Evolutionary conservation across 495 filamentous ascomycete genomes (phyloP).

Genomic region (Penicillium pulvis): DNA sequence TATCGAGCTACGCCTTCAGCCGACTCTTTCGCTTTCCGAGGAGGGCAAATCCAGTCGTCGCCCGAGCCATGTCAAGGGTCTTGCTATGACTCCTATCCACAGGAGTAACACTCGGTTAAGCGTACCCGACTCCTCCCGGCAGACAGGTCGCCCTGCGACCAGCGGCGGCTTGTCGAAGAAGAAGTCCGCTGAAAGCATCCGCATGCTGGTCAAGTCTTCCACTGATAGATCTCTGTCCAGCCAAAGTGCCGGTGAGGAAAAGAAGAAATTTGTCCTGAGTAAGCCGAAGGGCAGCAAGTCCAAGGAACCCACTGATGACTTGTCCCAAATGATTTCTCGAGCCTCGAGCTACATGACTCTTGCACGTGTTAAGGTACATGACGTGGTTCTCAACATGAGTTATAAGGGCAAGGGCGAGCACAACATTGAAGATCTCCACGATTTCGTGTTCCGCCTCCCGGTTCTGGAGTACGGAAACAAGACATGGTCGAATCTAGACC

Average conservation of each 20-base stretch:
- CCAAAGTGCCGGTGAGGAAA: conserved; percentile 57
- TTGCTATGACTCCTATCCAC: conserved; percentile 42
- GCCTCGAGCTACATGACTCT: conserved; percentile 98
- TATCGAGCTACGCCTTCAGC: conserved; percentile 74
- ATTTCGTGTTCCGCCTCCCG: conserved; percentile 95
- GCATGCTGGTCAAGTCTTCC: conserved; percentile 48
- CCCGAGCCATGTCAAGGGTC: conserved; percentile 46
- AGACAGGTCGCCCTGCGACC: conserved; percentile 32
- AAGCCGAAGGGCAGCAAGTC: conserved; percentile 53
- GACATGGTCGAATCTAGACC: conserved; percentile 97
- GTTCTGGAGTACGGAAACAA: conserved; percentile 96
- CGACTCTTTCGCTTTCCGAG: conserved; percentile 69
- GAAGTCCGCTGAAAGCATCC: conserved; percentile 67
- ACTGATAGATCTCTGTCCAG: conserved; percentile 46
- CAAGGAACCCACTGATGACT: conserved; percentile 73
- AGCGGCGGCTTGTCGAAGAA: conserved; percentile 55
- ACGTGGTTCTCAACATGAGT: conserved; percentile 90
- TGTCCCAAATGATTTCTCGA: conserved; percentile 97
- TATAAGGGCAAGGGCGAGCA: conserved; percentile 96
- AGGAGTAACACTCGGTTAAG: conserved; percentile 48
- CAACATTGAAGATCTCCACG: conserved; percentile 93
- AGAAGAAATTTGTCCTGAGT: conserved; percentile 57
- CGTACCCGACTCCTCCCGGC: conserved; percentile 25
- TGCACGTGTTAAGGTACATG: conserved; percentile 90
- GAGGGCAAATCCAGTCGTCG: conserved; percentile 40